A percentile compares a stretch with the other conserved stretches of the same genome.
Evolutionary conservation across 2,329 filamentous ascomycete species (phyloP).

Genomic region (Cadophora malorum): DNA sequence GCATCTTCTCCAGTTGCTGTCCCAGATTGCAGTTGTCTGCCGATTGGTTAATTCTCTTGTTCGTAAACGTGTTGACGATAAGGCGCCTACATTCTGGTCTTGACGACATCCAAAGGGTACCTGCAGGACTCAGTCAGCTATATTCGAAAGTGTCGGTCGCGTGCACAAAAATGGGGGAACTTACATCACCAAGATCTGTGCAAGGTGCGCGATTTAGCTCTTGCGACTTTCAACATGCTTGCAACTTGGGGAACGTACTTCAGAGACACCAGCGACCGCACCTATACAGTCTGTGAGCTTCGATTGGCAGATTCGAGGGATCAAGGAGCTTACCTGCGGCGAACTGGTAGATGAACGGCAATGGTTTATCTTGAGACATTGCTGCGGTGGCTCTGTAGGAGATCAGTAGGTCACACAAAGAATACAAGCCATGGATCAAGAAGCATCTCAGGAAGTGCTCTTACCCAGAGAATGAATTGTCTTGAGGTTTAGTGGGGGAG

Average conservation of each 20-base stretch:
- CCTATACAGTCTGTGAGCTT: conserved; percentile 54
- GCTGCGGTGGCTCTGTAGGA: conserved; percentile 45
- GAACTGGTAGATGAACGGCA: conserved; percentile 95
- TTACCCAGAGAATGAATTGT: not conserved
- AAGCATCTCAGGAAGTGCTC: not conserved
- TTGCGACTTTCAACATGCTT: not conserved
- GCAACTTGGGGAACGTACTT: conserved; percentile 66
- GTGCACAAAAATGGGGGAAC: conserved; percentile 43
- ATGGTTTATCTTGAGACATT: conserved; percentile 75
- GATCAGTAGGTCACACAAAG: not conserved
- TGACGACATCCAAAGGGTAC: conserved; percentile 98
- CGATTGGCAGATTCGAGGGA: conserved; percentile 38
- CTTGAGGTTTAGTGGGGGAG: not conserved
- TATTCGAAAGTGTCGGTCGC: conserved; percentile 11
- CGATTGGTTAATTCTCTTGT: conserved; percentile 27
- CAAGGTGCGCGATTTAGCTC: conserved; percentile 34
- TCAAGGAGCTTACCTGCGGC: conserved; percentile 71
- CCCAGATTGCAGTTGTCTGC: conserved; percentile 85
- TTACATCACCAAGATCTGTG: conserved; percentile 86
- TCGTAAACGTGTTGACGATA: not conserved
- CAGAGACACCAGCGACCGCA: conserved; percentile 96
- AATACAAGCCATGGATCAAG: not conserved
- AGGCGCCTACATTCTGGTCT: conserved; percentile 85
- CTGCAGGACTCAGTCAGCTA: conserved; percentile 54
- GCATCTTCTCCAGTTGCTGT: conserved; percentile 75